Base-by-base conservation (phyloP, 371 early-diverging fungal species). In the Mycotypha africana region DNA sequence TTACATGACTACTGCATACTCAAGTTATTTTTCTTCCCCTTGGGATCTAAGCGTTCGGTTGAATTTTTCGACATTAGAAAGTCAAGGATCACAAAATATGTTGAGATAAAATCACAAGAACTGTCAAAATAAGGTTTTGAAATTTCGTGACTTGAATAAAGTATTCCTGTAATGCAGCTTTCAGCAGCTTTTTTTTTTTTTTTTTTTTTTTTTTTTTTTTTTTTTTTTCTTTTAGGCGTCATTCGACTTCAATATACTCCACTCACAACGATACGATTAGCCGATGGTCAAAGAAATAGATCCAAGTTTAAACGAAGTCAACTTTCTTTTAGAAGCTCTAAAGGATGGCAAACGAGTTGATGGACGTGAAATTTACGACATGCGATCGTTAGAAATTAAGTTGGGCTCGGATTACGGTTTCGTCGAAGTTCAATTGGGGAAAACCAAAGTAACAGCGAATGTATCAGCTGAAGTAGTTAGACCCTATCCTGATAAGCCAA, bases 401-500 rank as follows among this genome's bases (percentile, higher is more conserved):
- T 79, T 89, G 45, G 89, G 90, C 23, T 67, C 78, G 2, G 81
- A 85, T 36, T 69, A 65, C 49, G 95, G 95, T 4, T 66, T 77
- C 25, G 90, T 79, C n/a, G 81, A 88, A 47, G 88, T 92, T 3
- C 81, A 81, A 40, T 68, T 92, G 14, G 93, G 95, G 9, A 78
- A 77, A 49, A 93, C 95, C 37, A 86, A 91, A 56, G 91, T 93
- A 2, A 64, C 89, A 4, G 94, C 92, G 0, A 81, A 79, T 42
- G 91, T 94, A 0, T 78, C 89, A 0, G 86, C 88, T 44, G 89
- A 92, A 55, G 87, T 93, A n/a, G 79, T 82, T n/a, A 74, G 91
- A 42, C 97, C 97, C 15, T 65, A 65, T 21, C 65, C 78, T 1
- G 87, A 81, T 51, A 79, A 80, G 34, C 89, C 95, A 3, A 85